Percentiles rank a stretch among this genome's conserved stretches.
phyloP scores from a whole-genome alignment of 345 rosid genomes.

The Sonneratia caseolaris region DNA sequence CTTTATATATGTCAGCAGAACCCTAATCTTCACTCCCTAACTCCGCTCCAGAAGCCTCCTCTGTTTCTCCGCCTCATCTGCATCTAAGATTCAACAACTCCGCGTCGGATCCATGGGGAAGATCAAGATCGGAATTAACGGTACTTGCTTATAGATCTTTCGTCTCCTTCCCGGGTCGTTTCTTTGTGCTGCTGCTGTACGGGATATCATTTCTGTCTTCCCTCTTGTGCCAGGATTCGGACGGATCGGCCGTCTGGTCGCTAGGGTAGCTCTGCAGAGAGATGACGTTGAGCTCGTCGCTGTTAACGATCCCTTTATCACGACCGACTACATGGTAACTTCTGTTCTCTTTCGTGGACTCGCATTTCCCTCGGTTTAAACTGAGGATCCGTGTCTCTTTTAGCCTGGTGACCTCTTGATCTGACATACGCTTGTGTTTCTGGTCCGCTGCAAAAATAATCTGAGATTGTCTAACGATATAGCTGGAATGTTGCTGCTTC shows the following conservation, averaged over 20 bases:
- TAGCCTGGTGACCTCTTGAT: neutral
- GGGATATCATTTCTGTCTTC: neutral
- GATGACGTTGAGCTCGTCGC: conserved; percentile 12
- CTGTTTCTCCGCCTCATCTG: neutral
- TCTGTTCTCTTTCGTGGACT: neutral
- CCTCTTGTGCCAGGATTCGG: too few species aligned
- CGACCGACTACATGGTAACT: conserved; percentile 11
- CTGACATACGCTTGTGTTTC: neutral
- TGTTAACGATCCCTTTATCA: conserved; percentile 10
- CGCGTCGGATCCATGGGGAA: neutral
- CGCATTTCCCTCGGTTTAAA: neutral
- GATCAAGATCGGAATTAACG: conserved; percentile 11
- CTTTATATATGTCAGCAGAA: too few species aligned
- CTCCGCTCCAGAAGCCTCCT: neutral
- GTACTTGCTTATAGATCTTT: neutral
- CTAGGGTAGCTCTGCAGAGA: conserved; percentile 9
- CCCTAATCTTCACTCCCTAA: neutral
- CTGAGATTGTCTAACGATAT: too few species aligned
- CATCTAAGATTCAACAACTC: neutral
- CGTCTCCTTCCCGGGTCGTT: neutral
- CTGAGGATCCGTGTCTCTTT: neutral
- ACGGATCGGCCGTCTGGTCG: conserved; percentile 8
- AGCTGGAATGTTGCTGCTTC: neutral
- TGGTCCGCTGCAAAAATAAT: too few species aligned
- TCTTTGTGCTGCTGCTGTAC: neutral